Evolutionary conservation across 2,329 filamentous ascomycete genomes (phyloP).

Genomic region (Diaporthe velutina): DNA sequence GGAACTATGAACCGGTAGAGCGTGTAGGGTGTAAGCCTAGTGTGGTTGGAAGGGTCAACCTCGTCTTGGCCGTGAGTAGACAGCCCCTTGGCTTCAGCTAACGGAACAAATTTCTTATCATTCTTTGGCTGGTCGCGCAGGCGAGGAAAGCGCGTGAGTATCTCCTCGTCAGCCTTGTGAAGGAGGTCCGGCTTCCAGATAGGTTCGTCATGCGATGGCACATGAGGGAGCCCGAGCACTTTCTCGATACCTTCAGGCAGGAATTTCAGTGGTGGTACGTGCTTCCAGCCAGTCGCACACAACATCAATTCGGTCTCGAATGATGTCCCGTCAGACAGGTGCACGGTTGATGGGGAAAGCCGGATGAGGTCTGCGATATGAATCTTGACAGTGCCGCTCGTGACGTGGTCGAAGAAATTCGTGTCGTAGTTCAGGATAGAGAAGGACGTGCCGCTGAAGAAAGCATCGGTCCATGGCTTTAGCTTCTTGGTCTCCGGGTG

Average conservation of each 20-base stretch:
- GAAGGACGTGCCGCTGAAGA: constrained; percentile 67
- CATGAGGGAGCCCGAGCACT: constrained; percentile 29
- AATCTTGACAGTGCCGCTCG: constrained; percentile 63
- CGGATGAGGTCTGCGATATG: constrained; percentile 64
- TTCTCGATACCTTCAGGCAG: constrained; percentile 30
- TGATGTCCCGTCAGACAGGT: constrained; percentile 62
- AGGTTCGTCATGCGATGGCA: constrained; percentile 40
- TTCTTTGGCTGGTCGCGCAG: constrained; percentile 64
- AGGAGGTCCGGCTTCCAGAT: constrained; percentile 54
- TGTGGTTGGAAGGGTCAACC: constrained; percentile 46
- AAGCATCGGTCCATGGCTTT: constrained; percentile 63
- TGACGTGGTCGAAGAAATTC: constrained; percentile 69
- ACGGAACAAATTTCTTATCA: constrained; percentile 57
- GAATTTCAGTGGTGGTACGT: constrained; percentile 53
- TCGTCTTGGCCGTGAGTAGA: constrained; percentile 41
- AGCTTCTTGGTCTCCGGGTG: constrained; percentile 67
- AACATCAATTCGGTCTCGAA: constrained; percentile 65
- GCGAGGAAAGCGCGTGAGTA: constrained; percentile 65
- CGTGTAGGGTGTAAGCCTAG: constrained; percentile 53
- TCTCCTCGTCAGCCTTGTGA: constrained; percentile 63
- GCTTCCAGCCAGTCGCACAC: constrained; percentile 72
- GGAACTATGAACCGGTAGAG: constrained; percentile 63
- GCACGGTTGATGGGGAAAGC: constrained; percentile 60
- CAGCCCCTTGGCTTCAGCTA: constrained; percentile 53
- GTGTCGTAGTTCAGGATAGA: constrained; percentile 72